Percentiles rank a stretch among this genome's conserved stretches.
Conservation (phyloP, 768 basidiomycete genomes). For the Gloeopeniophorella convolvens region DNA sequence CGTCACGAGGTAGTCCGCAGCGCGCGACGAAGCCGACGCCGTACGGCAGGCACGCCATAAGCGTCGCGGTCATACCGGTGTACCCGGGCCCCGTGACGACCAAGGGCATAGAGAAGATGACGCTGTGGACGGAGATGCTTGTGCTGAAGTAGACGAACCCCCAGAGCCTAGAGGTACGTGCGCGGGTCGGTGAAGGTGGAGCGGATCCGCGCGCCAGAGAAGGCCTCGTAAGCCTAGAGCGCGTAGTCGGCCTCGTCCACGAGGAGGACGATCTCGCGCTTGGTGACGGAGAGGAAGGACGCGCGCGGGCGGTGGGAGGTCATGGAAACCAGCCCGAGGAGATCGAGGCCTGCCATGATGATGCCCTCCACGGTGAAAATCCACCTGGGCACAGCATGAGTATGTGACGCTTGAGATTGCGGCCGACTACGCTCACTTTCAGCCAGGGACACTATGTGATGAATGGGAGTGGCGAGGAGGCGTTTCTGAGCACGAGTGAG, state of each 20-base stretch:
- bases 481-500: too few relatives aligned
- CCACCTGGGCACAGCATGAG: too few relatives aligned
- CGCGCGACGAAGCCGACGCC: constrained; percentile 9
- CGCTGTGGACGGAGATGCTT: constrained; percentile 15
- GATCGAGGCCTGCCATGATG: constrained; percentile 4
- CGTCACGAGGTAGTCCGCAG: constrained; percentile 19
- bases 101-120: constrained; percentile 8
- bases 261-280: constrained; percentile 14
- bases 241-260: constrained; percentile 22
- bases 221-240: constrained; percentile 15
- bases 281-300: constrained; percentile 24
- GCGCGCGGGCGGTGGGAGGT: constrained; percentile 23
- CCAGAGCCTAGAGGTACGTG: constrained; percentile 10
- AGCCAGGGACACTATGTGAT: constrained; percentile 33
- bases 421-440: too few relatives aligned
- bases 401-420: too few relatives aligned
- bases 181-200: constrained; percentile 9
- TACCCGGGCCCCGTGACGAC: constrained; percentile 13
- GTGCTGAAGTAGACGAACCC: constrained; percentile 12
- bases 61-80: constrained; percentile 15
- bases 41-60: constrained; percentile 19
- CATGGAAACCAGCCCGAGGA: constrained; percentile 4
- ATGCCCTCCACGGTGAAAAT: constrained; percentile 16
- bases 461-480: constrained; percentile 33
- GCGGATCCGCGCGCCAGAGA: constrained; percentile 18